Evolutionary conservation across 495 filamentous ascomycete genomes (phyloP).

Genomic region (Aspergillus incahuasiensis): DNA sequence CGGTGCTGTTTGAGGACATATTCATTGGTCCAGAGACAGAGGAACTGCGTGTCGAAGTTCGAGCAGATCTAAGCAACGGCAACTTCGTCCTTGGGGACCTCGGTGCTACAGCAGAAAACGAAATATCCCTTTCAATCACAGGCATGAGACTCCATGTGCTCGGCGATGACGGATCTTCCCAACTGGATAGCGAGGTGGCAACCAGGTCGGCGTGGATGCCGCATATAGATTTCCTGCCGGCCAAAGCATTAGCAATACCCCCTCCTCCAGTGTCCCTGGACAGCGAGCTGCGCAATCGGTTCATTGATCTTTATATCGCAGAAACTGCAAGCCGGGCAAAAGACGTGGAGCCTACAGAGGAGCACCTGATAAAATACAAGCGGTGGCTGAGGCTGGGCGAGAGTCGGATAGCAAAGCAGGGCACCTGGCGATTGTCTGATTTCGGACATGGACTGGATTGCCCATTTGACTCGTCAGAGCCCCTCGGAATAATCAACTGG

Average conservation of each 20-base stretch:
- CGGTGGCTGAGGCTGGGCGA: background rate
- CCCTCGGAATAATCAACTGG: background rate
- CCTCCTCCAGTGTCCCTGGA: background rate
- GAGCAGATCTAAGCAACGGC: background rate
- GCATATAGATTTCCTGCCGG: constrained; percentile 6
- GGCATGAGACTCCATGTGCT: background rate
- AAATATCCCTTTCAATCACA: background rate
- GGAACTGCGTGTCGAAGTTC: background rate
- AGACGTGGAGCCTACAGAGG: background rate
- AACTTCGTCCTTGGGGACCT: background rate
- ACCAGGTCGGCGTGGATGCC: constrained; percentile 22
- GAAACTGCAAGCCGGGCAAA: background rate
- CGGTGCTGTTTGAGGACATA: background rate
- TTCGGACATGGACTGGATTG: background rate
- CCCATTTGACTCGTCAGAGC: background rate
- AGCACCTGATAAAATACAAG: constrained; percentile 2
- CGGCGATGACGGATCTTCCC: background rate
- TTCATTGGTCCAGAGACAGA: background rate
- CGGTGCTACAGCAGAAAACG: background rate
- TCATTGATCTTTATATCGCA: background rate
- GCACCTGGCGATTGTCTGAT: background rate
- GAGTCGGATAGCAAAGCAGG: background rate
- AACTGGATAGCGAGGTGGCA: background rate
- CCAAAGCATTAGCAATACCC: background rate
- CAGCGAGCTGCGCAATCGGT: background rate